These are phyloP conservation scores for Termitomyces sp. DNA, from an alignment of 768 basidiomycete species.

Conservation along the genomic window DNA sequence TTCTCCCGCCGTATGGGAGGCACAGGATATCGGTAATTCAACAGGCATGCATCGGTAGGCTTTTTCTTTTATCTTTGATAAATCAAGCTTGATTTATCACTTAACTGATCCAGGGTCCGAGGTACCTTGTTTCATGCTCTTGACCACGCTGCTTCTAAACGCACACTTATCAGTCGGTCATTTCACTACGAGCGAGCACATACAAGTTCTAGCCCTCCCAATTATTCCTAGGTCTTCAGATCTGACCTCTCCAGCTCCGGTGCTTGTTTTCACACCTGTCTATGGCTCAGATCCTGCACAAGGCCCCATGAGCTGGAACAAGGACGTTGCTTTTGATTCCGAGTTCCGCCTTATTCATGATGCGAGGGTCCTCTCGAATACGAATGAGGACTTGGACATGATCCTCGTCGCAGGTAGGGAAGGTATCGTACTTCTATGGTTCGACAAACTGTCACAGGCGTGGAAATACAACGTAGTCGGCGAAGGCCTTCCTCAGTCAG, in stretches of 20 bases:
- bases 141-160: not conserved
- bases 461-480: not conserved
- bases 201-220: not conserved
- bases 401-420: not conserved
- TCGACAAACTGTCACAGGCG: not conserved
- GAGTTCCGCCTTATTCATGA: not conserved
- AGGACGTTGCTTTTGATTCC: not conserved
- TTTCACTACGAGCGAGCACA: not conserved
- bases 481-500: not conserved
- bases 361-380: not conserved
- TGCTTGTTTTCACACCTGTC: not conserved
- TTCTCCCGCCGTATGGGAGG: not conserved
- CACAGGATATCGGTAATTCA: not conserved
- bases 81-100: too few relatives aligned
- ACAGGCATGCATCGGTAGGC: not conserved
- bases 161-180: not conserved
- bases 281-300: not conserved
- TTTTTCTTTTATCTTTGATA: not conserved
- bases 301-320: not conserved
- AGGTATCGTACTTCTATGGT: not conserved
- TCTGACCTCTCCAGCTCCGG: not conserved
- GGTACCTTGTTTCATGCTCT: not conserved
- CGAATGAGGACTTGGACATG: not conserved
- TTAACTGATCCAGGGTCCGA: not conserved
- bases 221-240: not conserved